These are phyloP conservation scores for Sporothrix inflata DNA, from an alignment of 2,329 filamentous ascomycete genomes.

Conservation along the genomic window DNA sequence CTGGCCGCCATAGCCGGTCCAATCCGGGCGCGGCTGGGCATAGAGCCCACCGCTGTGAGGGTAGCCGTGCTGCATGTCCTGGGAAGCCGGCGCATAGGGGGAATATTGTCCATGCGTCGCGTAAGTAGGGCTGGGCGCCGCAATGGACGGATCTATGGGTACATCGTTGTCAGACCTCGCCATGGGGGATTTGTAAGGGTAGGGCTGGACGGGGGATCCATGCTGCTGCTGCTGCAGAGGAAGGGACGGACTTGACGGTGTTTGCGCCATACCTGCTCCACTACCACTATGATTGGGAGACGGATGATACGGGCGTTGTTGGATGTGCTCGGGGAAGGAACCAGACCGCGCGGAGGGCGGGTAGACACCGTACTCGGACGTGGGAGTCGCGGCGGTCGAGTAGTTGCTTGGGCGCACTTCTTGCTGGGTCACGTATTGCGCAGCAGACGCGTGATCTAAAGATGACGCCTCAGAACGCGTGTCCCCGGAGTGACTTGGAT, in stretches of 20 bases:
- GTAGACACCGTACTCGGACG: slow-evolving; percentile 84
- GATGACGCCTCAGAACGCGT: slow-evolving; percentile 80
- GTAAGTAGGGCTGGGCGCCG: slow-evolving; percentile 85
- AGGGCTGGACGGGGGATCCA: slow-evolving; percentile 75
- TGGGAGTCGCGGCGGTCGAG: slow-evolving; percentile 78
- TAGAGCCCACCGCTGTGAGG: slow-evolving; percentile 67
- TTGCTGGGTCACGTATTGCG: slow-evolving; percentile 81
- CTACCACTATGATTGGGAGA: slow-evolving; percentile 73
- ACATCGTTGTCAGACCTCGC: slow-evolving; percentile 96
- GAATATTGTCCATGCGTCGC: slow-evolving; percentile 76
- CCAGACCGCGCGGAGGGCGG: slow-evolving; percentile 76
- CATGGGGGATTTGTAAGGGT: slow-evolving; percentile 57
- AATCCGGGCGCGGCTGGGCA: slow-evolving; percentile 72
- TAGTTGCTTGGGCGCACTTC: slow-evolving; percentile 72
- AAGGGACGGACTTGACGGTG: slow-evolving; percentile 89
- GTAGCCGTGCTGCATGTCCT: slow-evolving; percentile 85
- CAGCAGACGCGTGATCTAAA: slow-evolving; percentile 93
- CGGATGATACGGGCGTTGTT: slow-evolving; percentile 82
- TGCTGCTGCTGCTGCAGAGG: slow-evolving; percentile 53
- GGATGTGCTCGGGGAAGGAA: slow-evolving; percentile 85
- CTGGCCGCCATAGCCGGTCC: slow-evolving; percentile 67
- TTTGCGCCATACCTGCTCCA: slow-evolving; percentile 92
- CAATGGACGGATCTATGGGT: slow-evolving; percentile 99
- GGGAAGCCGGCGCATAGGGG: slow-evolving; percentile 78
- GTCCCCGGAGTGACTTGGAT: slow-evolving; percentile 67